phyloP scores from a whole-genome alignment of 208 protist species.

The Acanthamoeba sp. region DNA sequence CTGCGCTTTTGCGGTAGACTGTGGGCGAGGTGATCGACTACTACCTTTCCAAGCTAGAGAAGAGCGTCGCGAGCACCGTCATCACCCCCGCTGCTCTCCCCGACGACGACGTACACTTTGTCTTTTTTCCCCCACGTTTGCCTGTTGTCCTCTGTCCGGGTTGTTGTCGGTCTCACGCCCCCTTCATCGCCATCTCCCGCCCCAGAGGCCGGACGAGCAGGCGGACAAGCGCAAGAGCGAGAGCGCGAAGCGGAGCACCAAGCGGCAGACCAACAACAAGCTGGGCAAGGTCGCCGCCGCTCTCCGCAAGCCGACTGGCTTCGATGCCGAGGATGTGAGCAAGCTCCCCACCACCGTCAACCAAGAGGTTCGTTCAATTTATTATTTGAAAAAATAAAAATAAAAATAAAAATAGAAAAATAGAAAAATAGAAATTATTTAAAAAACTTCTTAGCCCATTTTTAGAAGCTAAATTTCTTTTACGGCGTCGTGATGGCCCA shows the following conservation, averaged over 20 bases:
- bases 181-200: not conserved
- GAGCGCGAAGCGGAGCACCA: not conserved
- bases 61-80: slow-evolving; percentile 18
- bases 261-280: not conserved
- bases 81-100: not conserved
- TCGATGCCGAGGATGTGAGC: slow-evolving; percentile 23
- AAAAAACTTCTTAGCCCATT: too few species aligned
- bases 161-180: too few species aligned
- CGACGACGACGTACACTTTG: not conserved
- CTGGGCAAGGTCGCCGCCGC: not conserved
- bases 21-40: slow-evolving; percentile 59
- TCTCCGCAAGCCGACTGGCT: not conserved
- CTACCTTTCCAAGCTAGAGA: slow-evolving; percentile 60
- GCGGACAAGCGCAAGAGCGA: not conserved
- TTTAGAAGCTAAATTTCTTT: too few species aligned
- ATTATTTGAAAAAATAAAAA: not conserved
- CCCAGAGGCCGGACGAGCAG: not conserved
- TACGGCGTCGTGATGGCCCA: not conserved
- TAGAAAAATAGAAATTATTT: too few species aligned
- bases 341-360: slow-evolving; percentile 53
- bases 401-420: not conserved
- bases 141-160: too few species aligned
- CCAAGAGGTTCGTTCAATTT: not conserved
- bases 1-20: not conserved
- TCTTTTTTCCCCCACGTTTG: not conserved